Base-by-base conservation (phyloP, 2,329 filamentous ascomycete genomes). In the Biscogniauxia marginata region DNA sequence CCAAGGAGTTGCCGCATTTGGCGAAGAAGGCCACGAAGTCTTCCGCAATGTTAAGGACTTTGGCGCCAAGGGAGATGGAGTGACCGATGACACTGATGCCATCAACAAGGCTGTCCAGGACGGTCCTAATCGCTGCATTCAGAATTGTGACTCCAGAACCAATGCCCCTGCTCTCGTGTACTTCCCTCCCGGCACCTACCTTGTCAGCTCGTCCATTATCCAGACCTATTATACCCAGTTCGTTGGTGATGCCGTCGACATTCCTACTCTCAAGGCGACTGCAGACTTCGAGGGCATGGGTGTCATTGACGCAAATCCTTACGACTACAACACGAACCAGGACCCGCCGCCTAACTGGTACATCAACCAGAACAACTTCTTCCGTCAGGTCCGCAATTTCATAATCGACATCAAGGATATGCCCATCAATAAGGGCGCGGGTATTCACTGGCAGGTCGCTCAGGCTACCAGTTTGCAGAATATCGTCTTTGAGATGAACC, bases 201-300 rank as follows among this genome's bases (percentile, higher is more conserved):
- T 89, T 18, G 87, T 98, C 65, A 91, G 86, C 70, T 82, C 79
- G 67, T 90, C 93, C 20, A 84, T 98, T 63, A 75, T 92, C 51
- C 88, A 92, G 71, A 88, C 88, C 74, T 98, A 98, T 80, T 96
- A 96, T 78, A 96, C 93, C 8, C 92, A 97, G 72, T 84, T 98
- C 59, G 80, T 97, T 34, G 93, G 93, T 55, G 92, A 98, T 76
- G 86, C 88, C 49, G 70, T 84, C 66, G 79, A 83, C 60, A 74
- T 87, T 13, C 92, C 93, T 0, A 87, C 87, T 0, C 79, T 97
- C 73, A 91, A 93, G 77, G 88, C 89, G 3, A 73, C 84, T 1
- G 71, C 86, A 46, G 77, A 79, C 65, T 99, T 98, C 69, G 63
- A 79, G 2, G 95, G 93, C 48, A 96, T 97, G 78, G 93, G 89